A percentile compares a stretch with the other conserved stretches of the same genome.
Conservation (phyloP, 306 rosid genomes). For the Castanea sativa region DNA sequence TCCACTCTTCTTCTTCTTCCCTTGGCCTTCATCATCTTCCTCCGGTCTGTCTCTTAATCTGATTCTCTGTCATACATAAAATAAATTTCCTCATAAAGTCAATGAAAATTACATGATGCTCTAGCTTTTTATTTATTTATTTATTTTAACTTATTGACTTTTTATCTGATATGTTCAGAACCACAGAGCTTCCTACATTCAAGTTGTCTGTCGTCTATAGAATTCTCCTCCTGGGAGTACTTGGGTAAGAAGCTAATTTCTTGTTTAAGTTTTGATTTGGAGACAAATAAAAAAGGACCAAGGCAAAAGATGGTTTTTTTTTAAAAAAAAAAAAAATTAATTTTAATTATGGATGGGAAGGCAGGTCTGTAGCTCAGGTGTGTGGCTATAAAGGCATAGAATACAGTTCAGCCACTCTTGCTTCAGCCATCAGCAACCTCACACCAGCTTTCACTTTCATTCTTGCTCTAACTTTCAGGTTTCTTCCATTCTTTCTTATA, state of each 20-base stretch:
- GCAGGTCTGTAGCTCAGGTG: constrained; percentile 31
- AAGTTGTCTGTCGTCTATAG: constrained; percentile 24
- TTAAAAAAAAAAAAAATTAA: no score
- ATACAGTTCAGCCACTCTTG: constrained; percentile 50
- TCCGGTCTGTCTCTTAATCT: background rate
- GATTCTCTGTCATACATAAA: background rate
- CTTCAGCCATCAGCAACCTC: constrained; percentile 46
- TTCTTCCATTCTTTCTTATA: background rate
- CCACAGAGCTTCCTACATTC: constrained; percentile 45
- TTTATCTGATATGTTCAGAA: constrained; percentile 25
- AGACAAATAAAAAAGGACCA: background rate
- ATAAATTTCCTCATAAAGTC: background rate
- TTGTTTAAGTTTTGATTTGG: background rate
- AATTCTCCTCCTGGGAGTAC: constrained; percentile 37
- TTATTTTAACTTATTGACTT: background rate
- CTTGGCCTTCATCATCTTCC: constrained; percentile 30
- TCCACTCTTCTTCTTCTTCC: constrained; percentile 50
- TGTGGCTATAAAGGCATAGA: constrained; percentile 45
- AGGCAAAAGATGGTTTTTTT: background rate
- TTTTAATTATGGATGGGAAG: background rate
- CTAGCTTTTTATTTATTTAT: background rate
- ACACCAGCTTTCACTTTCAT: constrained; percentile 53
- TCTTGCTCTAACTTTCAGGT: constrained; percentile 59
- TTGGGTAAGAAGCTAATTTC: constrained; percentile 38
- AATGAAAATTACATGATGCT: background rate